phyloP scores from a whole-genome alignment of 306 rosid genomes.

The Fragaria vesca region DNA sequence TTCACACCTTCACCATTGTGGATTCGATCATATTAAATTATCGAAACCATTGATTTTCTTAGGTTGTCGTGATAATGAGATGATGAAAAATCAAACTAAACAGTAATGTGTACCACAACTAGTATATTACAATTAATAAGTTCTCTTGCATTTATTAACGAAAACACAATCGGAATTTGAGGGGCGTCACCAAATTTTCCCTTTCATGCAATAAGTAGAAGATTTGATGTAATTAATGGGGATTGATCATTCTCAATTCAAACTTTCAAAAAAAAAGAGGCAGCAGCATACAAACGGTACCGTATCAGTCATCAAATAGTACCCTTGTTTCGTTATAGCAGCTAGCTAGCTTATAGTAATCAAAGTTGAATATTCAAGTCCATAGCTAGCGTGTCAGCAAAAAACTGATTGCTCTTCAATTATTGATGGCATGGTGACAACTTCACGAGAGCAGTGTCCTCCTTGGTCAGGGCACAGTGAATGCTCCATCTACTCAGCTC shows the following conservation, averaged over 20 bases:
- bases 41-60: no score
- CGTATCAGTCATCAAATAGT: neutral
- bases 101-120: no score
- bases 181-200: neutral
- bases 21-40: no score
- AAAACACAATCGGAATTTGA: no score
- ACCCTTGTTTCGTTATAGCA: neutral
- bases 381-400: neutral
- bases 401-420: neutral
- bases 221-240: no score
- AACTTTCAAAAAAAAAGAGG: neutral
- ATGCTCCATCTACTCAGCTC: slow-evolving; percentile 24
- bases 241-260: neutral
- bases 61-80: no score
- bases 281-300: neutral
- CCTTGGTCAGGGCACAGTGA: slow-evolving; percentile 32
- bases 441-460: slow-evolving; percentile 16
- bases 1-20: no score
- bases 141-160: no score
- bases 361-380: neutral
- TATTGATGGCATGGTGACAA: slow-evolving; percentile 18
- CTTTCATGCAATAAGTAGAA: neutral
- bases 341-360: neutral
- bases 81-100: no score
- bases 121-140: no score